Base-by-base conservation (phyloP, 2,329 filamentous ascomycete species). In the Talaromyces funiculosus region DNA sequence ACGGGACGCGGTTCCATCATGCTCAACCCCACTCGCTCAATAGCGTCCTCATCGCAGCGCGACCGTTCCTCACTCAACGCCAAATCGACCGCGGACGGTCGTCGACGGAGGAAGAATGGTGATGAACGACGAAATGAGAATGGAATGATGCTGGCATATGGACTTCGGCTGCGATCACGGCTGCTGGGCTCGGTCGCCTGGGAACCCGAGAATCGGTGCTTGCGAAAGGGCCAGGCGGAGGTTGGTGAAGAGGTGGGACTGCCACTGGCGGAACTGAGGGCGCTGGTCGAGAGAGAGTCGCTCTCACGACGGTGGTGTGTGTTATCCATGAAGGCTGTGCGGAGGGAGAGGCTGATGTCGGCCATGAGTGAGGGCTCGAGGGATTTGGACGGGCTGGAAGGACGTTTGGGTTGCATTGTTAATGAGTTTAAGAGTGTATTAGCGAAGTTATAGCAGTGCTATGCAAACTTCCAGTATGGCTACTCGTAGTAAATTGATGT, bases 1-100 rank as follows among this genome's bases (percentile, higher is more conserved):
- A 77, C 73, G 0, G 78, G 78, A 18, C 78, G 66, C 1, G 78
- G 78, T 66, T 80, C 78, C 69, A 80, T 70, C 20, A 80, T 67
- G 22, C 71, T 73, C 40, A 80, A 61, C 0, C 77, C 77, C 53
- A 74, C 66, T 10, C 75, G 65, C 63, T 78, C 76, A 62, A 76
- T 68, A 0, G 68, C 60, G 54, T 80, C 73, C 35, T 67, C 71
- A 20, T 70, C 69, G 51, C 74, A 75, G 2, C 77, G 73, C 20
- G 67, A 72, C 1, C 71, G 73, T 66, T 79, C 77, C 54, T 76
- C 76, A 43, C 72, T 75, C 37, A 80, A 67, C 2, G 73, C 75
- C 55, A 79, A 65, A 61, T 80, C 78, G 14, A 78, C 72, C 9
- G 74, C 71, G 4, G 77, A 80, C 2, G 75, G 76, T 16, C 75